Percentiles rank a stretch among this genome's conserved stretches.
Evolutionary conservation across 2,329 filamentous ascomycete species (phyloP).

Genomic region (Monilinia aucupariae): DNA sequence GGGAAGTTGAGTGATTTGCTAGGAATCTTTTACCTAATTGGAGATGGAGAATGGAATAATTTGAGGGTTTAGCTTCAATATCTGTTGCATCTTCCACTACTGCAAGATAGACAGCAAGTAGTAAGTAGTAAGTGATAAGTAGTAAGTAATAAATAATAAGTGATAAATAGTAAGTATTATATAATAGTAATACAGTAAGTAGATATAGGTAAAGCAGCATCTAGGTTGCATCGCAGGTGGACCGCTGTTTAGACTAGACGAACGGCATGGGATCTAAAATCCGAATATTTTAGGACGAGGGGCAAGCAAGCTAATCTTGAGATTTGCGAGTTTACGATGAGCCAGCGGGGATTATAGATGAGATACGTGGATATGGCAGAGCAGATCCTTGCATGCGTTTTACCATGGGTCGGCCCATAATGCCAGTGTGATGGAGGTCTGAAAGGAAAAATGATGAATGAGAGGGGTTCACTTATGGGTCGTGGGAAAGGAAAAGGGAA

Average conservation of each 20-base stretch:
- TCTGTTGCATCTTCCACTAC: neutral
- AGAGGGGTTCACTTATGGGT: slow-evolving; percentile 9
- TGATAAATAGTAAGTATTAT: too few relatives aligned
- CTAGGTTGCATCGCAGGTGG: slow-evolving; percentile 7
- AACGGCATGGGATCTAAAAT: slow-evolving; percentile 7
- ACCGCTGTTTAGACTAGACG: neutral
- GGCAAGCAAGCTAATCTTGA: slow-evolving; percentile 12
- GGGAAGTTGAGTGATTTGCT: neutral
- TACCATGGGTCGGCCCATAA: slow-evolving; percentile 3
- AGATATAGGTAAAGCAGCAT: slow-evolving; percentile 4
- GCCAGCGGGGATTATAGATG: slow-evolving; percentile 2
- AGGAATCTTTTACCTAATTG: neutral
- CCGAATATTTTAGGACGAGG: slow-evolving; percentile 1
- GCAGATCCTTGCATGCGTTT: slow-evolving; percentile 9
- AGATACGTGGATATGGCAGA: slow-evolving; percentile 11
- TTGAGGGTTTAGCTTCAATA: neutral
- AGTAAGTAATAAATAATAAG: too few relatives aligned
- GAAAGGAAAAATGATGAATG: neutral
- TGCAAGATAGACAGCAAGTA: neutral
- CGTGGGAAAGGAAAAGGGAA: neutral
- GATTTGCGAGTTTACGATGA: slow-evolving; percentile 17
- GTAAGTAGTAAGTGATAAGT: neutral
- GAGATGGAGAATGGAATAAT: neutral
- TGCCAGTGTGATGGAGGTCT: neutral
- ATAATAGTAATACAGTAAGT: too few relatives aligned